These are phyloP conservation scores for Lentinula boryana DNA, from an alignment of 768 basidiomycete species.

Conservation along the genomic window DNA sequence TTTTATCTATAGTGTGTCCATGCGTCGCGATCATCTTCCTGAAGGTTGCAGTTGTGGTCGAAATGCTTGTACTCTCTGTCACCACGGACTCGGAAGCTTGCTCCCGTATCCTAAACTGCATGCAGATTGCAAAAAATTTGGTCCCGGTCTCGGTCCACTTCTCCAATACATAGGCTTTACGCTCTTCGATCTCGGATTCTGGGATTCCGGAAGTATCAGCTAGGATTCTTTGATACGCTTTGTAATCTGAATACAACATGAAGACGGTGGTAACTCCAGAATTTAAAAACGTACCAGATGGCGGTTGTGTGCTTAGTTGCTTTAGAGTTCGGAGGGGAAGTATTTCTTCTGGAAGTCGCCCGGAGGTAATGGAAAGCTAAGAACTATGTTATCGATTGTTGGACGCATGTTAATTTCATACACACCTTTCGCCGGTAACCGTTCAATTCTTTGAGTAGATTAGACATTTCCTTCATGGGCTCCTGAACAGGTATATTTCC, in stretches of 20 bases:
- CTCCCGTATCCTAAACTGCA: not conserved
- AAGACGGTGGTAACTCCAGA: not conserved
- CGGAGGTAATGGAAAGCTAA: not conserved
- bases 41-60: not conserved
- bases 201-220: slow-evolving; percentile 1
- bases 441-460: not conserved
- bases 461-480: not conserved
- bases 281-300: not conserved
- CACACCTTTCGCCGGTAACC: not conserved
- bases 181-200: not conserved
- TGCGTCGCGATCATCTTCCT: not conserved
- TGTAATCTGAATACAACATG: not conserved
- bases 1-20: not conserved
- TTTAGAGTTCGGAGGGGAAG: not conserved
- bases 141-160: not conserved
- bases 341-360: not conserved
- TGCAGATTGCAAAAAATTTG: not conserved
- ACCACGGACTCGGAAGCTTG: no score
- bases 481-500: not conserved
- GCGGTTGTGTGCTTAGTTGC: not conserved
- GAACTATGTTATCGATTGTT: not conserved
- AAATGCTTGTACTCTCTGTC: not conserved
- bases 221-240: not conserved
- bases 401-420: not conserved
- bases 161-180: not conserved